phyloP scores from a whole-genome alignment of 1,284 basidiomycete species.

The Apiotrichum laibachii region DNA sequence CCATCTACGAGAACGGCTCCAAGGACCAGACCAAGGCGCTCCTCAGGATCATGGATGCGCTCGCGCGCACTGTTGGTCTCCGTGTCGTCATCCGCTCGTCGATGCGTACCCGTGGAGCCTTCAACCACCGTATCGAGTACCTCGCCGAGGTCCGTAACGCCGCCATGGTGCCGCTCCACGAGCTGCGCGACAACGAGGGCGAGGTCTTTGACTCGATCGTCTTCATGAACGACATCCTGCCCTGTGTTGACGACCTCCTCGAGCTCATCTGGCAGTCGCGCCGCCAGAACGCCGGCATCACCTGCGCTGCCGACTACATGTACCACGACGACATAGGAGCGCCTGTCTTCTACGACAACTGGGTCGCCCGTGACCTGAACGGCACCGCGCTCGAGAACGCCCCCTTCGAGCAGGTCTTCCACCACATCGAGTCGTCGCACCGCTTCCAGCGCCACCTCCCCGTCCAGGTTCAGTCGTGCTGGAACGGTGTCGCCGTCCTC shows the following conservation, averaged over 20 bases:
- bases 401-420: conserved; percentile 89
- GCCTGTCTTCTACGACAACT: conserved; percentile 95
- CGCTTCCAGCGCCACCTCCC: conserved; percentile 87
- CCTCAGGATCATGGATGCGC: conserved; percentile 83
- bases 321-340: conserved; percentile 88
- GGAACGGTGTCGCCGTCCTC: conserved; percentile 91
- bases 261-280: conserved; percentile 93
- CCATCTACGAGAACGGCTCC: conserved; percentile 96
- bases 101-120: conserved; percentile 85
- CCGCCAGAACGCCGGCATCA: conserved; percentile 88
- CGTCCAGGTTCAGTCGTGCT: conserved; percentile 91
- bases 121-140: conserved; percentile 97
- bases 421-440: conserved; percentile 67
- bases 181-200: conserved; percentile 80
- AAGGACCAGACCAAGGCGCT: conserved; percentile 94
- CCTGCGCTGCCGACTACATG: conserved; percentile 96
- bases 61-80: conserved; percentile 81
- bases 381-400: conserved; percentile 95
- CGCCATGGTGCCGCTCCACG: conserved; percentile 87
- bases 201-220: conserved; percentile 92
- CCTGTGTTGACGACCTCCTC: conserved; percentile 89
- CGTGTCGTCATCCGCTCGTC: conserved; percentile 86
- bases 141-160: conserved; percentile 94
- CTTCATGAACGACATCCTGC: conserved; percentile 97
- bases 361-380: conserved; percentile 96